Percentiles rank a stretch among this genome's conserved stretches.
Evolutionary conservation across 1,284 basidiomycete genomes (phyloP).

Genomic region (Pholiota adiposa): DNA sequence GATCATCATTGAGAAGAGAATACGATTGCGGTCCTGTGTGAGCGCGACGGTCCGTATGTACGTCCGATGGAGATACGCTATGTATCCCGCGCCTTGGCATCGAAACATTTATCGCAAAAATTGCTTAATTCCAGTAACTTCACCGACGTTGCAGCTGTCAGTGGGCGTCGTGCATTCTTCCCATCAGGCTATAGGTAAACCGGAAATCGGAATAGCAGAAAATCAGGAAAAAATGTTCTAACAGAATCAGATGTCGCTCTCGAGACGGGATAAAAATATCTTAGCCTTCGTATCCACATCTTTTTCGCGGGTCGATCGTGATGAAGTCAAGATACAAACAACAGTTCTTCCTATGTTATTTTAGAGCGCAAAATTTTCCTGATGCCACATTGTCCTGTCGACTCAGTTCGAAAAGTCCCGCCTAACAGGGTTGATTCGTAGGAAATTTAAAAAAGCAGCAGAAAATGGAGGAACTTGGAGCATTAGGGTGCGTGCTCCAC

Average conservation of each 20-base stretch:
- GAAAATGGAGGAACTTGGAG: no score
- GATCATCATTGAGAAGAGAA: constrained; percentile 2
- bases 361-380: neutral
- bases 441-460: neutral
- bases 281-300: neutral
- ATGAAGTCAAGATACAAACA: neutral
- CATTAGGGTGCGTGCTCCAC: neutral
- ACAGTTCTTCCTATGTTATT: neutral
- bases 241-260: neutral
- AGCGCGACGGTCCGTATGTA: neutral
- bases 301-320: neutral
- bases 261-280: neutral
- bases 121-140: neutral
- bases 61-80: neutral
- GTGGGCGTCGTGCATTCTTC: neutral
- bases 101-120: neutral
- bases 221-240: neutral
- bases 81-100: neutral
- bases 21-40: neutral
- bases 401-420: neutral
- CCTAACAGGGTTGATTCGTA: neutral
- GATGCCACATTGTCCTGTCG: neutral
- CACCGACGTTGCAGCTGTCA: neutral
- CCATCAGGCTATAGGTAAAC: neutral
- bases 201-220: neutral